Percentiles rank a stretch among this genome's conserved stretches.
phyloP scores from a whole-genome alignment of 1,139 yeast species.

The Taphrina flavorubra region DNA sequence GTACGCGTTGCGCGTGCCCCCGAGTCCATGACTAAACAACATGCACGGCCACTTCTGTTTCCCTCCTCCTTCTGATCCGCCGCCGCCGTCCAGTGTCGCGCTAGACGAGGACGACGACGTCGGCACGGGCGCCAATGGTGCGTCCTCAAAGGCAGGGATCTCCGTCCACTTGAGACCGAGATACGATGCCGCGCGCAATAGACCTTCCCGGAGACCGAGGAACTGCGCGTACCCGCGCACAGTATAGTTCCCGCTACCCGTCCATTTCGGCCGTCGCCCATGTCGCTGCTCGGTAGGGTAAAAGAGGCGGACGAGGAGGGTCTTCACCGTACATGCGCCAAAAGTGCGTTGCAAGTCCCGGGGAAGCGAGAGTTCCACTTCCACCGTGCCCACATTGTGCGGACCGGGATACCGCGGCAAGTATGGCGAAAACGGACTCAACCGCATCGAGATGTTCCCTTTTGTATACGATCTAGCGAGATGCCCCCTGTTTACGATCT shows the following conservation, averaged over 20 bases:
- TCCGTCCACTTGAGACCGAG: conserved; percentile 42
- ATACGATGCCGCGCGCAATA: conserved; percentile 40
- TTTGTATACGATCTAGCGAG: too few relatives aligned
- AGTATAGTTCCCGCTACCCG: conserved; percentile 41
- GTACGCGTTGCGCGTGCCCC: conserved; percentile 47
- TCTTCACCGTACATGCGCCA: conserved; percentile 44
- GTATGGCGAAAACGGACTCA: conserved; percentile 35
- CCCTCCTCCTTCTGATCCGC: background rate
- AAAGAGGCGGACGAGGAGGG: conserved; percentile 46
- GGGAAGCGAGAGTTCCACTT: conserved; percentile 46
- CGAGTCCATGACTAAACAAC: conserved; percentile 47
- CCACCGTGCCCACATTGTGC: conserved; percentile 46
- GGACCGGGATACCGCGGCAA: conserved; percentile 47
- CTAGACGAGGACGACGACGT: conserved; percentile 18
- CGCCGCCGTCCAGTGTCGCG: background rate
- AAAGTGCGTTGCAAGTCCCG: conserved; percentile 41
- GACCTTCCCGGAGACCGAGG: conserved; percentile 36
- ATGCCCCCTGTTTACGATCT: too few relatives aligned
- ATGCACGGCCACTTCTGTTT: conserved; percentile 45
- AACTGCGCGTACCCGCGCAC: conserved; percentile 38
- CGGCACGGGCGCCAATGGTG: conserved; percentile 29
- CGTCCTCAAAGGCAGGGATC: conserved; percentile 44
- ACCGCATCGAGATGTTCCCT: conserved; percentile 5
- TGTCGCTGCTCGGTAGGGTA: conserved; percentile 43
- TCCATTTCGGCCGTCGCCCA: conserved; percentile 44